Percentiles rank a stretch among this genome's conserved stretches.
phyloP scores from a whole-genome alignment of 495 filamentous ascomycete species.

The Aspergillus nidulans region DNA sequence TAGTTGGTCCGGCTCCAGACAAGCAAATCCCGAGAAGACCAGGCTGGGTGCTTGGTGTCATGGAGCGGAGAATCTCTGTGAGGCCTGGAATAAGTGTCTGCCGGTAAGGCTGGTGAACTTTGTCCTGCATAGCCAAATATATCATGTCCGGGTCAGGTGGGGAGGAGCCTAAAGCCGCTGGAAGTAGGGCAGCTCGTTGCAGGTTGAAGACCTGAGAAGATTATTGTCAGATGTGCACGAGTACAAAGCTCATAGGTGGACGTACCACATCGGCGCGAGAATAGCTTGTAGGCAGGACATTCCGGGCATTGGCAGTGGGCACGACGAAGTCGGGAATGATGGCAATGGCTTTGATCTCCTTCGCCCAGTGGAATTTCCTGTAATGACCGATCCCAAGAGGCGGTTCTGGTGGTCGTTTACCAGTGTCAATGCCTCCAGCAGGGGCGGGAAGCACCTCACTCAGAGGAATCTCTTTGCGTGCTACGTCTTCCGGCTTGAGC shows the following conservation, averaged over 20 bases:
- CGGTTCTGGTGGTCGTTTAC: constrained; percentile 76
- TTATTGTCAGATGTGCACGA: background rate
- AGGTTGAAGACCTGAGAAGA: constrained; percentile 75
- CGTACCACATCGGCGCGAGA: constrained; percentile 71
- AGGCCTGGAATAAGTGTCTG: constrained; percentile 84
- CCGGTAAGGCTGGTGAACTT: constrained; percentile 92
- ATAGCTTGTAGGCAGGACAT: constrained; percentile 73
- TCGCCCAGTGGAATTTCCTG: constrained; percentile 84
- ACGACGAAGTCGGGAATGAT: constrained; percentile 95
- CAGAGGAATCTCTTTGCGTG: constrained; percentile 86
- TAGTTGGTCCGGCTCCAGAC: constrained; percentile 90
- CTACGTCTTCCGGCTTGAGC: constrained; percentile 76
- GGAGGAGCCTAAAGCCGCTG: constrained; percentile 75
- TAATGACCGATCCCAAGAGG: constrained; percentile 88
- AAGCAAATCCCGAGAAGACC: constrained; percentile 90
- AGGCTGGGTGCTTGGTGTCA: constrained; percentile 78
- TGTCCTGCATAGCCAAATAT: constrained; percentile 96
- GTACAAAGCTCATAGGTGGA: constrained; percentile 1
- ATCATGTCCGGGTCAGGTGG: constrained; percentile 92
- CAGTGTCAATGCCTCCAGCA: constrained; percentile 83
- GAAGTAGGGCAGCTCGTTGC: constrained; percentile 83
- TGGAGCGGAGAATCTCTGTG: constrained; percentile 79
- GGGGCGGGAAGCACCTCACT: constrained; percentile 87
- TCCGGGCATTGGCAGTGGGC: constrained; percentile 78
- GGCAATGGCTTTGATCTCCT: constrained; percentile 89